phyloP scores from a whole-genome alignment of 805 yeast species.

The Pichia heedii region DNA sequence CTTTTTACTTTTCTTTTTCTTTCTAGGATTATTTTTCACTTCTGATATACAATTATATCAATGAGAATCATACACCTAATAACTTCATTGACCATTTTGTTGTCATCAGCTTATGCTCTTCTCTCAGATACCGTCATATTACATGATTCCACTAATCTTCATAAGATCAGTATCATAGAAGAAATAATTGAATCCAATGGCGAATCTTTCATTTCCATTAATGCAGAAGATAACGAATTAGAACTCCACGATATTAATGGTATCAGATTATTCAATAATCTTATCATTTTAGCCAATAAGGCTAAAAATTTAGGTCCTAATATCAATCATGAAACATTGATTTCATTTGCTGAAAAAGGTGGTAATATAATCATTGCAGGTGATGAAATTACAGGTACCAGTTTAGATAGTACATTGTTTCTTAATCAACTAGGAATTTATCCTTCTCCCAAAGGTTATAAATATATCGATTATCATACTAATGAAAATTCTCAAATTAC shows the following conservation, averaged over 20 bases:
- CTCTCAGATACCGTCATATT: neutral
- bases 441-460: slow-evolving; percentile 69
- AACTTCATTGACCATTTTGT: neutral
- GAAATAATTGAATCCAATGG: neutral
- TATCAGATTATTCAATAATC: slow-evolving; percentile 40
- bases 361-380: slow-evolving; percentile 70
- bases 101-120: neutral
- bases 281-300: slow-evolving; percentile 52
- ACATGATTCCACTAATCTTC: neutral
- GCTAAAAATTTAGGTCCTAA: slow-evolving; percentile 32
- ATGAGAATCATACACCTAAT: neutral
- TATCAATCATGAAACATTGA: slow-evolving; percentile 39
- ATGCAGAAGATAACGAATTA: neutral
- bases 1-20: too few species aligned
- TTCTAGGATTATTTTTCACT: too few species aligned
- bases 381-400: slow-evolving; percentile 35
- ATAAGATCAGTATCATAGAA: too few species aligned
- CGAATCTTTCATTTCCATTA: neutral
- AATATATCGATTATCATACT: slow-evolving; percentile 57
- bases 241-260: slow-evolving; percentile 32
- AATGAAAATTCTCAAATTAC: slow-evolving; percentile 17
- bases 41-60: neutral
- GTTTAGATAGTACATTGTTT: slow-evolving; percentile 57
- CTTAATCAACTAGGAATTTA: slow-evolving; percentile 74
- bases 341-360: slow-evolving; percentile 54